Percentiles rank a stretch among this genome's conserved stretches.
Conservation (phyloP, 1,284 basidiomycete genomes). For the Pyrrhoderma noxium region DNA sequence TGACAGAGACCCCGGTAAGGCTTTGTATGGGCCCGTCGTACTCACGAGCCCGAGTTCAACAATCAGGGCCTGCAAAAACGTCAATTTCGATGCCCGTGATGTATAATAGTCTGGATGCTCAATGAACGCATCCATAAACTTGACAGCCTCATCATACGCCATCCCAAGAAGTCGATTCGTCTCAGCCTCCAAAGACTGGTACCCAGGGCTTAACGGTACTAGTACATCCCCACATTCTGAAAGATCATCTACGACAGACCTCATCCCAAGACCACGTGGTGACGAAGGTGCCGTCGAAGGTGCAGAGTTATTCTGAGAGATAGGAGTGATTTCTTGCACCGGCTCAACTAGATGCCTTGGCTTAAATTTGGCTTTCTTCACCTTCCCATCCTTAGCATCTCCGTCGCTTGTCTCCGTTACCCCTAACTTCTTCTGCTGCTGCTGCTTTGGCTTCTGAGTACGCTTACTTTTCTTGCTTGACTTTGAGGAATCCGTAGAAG, state of each 20-base stretch:
- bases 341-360: background rate
- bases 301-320: background rate
- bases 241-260: conserved; percentile 46
- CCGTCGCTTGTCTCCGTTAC: conserved; percentile 15
- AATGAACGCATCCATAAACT: conserved; percentile 49
- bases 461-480: conserved; percentile 12
- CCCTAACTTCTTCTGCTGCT: conserved; percentile 12
- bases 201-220: conserved; percentile 31
- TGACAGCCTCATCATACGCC: conserved; percentile 34
- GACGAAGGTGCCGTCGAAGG: conserved; percentile 10
- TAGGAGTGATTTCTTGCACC: background rate
- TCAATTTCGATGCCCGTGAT: conserved; percentile 31
- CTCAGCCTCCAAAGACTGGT: conserved; percentile 18
- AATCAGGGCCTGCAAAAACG: conserved; percentile 46
- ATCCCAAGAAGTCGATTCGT: conserved; percentile 9
- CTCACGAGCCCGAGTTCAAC: conserved; percentile 48
- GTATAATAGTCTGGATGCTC: conserved; percentile 41
- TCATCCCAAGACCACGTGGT: conserved; percentile 25
- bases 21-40: conserved; percentile 25
- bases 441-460: conserved; percentile 10
- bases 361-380: conserved; percentile 23
- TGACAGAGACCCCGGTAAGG: conserved; percentile 48
- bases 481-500: conserved; percentile 10
- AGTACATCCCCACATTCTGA: conserved; percentile 36
- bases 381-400: conserved; percentile 7